These are phyloP conservation scores for Coffea humblotiana DNA, from an alignment of 305 asterid genomes.

Conservation along the genomic window DNA sequence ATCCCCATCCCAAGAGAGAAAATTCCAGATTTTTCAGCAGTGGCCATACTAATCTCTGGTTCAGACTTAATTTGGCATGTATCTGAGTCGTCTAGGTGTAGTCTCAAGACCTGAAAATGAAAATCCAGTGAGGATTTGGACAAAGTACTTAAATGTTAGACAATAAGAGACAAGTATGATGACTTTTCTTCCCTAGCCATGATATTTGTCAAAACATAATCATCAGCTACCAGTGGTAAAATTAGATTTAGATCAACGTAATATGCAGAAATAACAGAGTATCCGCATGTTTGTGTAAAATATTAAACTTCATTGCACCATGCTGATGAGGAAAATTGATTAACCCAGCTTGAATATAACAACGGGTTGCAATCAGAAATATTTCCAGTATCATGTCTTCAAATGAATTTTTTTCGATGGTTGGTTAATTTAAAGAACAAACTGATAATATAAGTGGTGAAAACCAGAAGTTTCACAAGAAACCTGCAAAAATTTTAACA, in stretches of 20 bases:
- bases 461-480: neutral
- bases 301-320: neutral
- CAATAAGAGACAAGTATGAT: neutral
- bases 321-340: neutral
- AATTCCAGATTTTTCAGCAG: conserved; percentile 34
- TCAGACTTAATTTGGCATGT: conserved; percentile 27
- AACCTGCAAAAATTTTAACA: neutral
- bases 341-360: neutral
- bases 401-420: neutral
- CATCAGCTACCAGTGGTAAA: neutral
- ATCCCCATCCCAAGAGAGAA: conserved; percentile 38
- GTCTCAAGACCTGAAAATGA: conserved; percentile 63
- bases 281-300: neutral
- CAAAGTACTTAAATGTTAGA: neutral
- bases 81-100: conserved; percentile 54
- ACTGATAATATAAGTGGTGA: neutral
- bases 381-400: neutral
- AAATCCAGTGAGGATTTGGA: neutral
- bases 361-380: neutral
- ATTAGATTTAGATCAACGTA: too few relatives aligned
- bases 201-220: neutral
- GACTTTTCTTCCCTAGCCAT: neutral
- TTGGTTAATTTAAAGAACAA: neutral
- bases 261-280: neutral
- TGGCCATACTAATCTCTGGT: conserved; percentile 21